Evolutionary conservation across 805 yeast species (phyloP), one percentile per base, ranked within the genome.

Genomic region (Candida ovalis): DNA sequence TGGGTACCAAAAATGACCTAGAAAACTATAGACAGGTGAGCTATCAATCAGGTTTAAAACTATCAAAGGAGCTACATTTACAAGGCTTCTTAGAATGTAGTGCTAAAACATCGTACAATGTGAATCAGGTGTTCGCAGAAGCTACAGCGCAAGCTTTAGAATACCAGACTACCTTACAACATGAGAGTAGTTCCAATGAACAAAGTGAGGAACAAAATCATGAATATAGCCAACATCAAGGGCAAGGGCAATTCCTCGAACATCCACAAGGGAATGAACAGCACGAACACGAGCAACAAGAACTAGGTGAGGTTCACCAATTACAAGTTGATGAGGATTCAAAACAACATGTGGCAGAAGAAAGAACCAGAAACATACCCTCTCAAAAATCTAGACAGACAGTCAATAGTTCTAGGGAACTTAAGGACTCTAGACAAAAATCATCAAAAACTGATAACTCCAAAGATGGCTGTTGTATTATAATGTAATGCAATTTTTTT

Each of bases 1-100:
- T 86, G 32, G 96, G 96, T 15, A 83, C 85, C 64, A 86, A 86
- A 64, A 74, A 81, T 46, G 96, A 88, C 69, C 70, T 86, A 57
- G 91, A 84, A 57, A 77, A 76, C 42, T 86, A 82, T 57, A 77
- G 96, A 64, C 88, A 85, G 61, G 92, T 87, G 4, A 74, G 84
- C 37, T 76, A 68, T 55, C 86, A 46, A 1, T 41, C 54, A 2
- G 66, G 60, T 2, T 41, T 42, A 15, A 49, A 47, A 9, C 28
- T 61, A 50, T 64, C 57, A 52, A 57, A 53, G 4, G 56, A 62
- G 7, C 50, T 59, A 3, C 42, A 53, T 4, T 44, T 63, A 41
- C 64, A 73, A 46, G 71, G 66, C 18, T 75, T 70, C 50, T 55
- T 76, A 54, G 96, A 91, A 66, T 85, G 96, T n/a, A 83, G 92